Evolutionary conservation across 129 eudicot genomes (phyloP).

Genomic region (Apium graveolens): DNA sequence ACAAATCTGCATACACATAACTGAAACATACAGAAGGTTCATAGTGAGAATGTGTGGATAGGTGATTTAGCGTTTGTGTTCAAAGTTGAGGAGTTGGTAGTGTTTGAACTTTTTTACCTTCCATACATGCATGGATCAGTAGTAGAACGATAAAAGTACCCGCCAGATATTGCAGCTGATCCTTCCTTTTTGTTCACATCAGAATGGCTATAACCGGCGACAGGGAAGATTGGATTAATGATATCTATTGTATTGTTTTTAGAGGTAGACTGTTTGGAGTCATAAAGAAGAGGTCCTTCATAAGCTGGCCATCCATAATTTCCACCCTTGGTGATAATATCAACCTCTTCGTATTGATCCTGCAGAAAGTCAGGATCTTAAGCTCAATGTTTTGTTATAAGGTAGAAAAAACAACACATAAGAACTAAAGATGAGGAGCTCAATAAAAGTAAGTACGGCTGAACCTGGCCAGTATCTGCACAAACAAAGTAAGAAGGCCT

Average conservation of each 20-base stretch:
- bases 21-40: constrained; percentile 23
- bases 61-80: background rate
- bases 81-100: background rate
- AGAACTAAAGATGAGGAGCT: background rate
- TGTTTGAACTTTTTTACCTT: constrained; percentile 35
- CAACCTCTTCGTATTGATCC: constrained; percentile 85
- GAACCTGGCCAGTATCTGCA: constrained; percentile 78
- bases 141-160: constrained; percentile 63
- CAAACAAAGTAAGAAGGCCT: constrained; percentile 82
- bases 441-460: background rate
- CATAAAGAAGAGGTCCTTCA: constrained; percentile 59
- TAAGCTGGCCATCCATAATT: constrained; percentile 80
- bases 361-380: constrained; percentile 7
- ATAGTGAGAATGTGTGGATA: constrained; percentile 8
- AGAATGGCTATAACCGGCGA: constrained; percentile 59
- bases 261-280: constrained; percentile 18
- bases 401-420: background rate
- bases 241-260: constrained; percentile 29
- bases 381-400: background rate
- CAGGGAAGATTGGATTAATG: constrained; percentile 52
- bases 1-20: constrained; percentile 74
- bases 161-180: constrained; percentile 85
- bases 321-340: constrained; percentile 81
- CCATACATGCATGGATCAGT: constrained; percentile 89
- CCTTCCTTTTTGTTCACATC: constrained; percentile 61